Base-by-base conservation (phyloP, 2,329 filamentous ascomycete species). In the Phyllosticta citrichinensis region DNA sequence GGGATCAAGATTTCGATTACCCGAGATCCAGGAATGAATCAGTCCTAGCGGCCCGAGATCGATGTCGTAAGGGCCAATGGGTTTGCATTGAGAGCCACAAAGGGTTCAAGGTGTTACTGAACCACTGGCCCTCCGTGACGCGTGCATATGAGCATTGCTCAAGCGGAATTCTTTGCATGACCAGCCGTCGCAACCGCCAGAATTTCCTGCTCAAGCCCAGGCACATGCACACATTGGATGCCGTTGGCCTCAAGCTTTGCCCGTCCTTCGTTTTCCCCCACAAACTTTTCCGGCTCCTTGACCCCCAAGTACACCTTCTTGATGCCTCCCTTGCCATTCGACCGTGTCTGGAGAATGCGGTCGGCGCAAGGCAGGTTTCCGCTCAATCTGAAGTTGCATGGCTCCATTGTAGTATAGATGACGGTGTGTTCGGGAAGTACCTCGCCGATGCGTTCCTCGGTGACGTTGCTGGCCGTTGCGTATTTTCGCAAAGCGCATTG, bases 361-460 rank as follows among this genome's bases (percentile, higher is more conserved):
- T 96, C 84, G 8, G 90, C 88, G 68, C 94, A 95, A 0, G 88
- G 81, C 59, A 83, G 68, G 68, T 92, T 91, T 3, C 89, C 89
- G 67, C 86, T 90, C 57, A 91, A 76, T 50, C 90, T 80, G 67
- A 86, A 79, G 58, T 83, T 87, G 71, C 90, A 95, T 0, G 90
- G 90, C 73, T 94, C 94, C 80, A 99, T 91, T 0, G 92, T 97
- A 0, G 95, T 97, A 74, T 97, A 97, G 12, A 99, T 81, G 3
- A 83, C 80, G 1, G 82, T 76, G 0, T 82, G 75, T 35, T 79
- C 74, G 0, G 83, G 79, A 8, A 87, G 68, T 14, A 79, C 73
- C 19, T 76, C 69, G 14, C 74, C 74, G 4, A 91, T 79, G 0
- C 75, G 70, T 58, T 83, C 81, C 65, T 88, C 85, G 0, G 79